Percentiles rank a stretch among this genome's conserved stretches.
Evolutionary conservation across 1,284 basidiomycete genomes (phyloP).

Genomic region (Fomitopsis pinicola): DNA sequence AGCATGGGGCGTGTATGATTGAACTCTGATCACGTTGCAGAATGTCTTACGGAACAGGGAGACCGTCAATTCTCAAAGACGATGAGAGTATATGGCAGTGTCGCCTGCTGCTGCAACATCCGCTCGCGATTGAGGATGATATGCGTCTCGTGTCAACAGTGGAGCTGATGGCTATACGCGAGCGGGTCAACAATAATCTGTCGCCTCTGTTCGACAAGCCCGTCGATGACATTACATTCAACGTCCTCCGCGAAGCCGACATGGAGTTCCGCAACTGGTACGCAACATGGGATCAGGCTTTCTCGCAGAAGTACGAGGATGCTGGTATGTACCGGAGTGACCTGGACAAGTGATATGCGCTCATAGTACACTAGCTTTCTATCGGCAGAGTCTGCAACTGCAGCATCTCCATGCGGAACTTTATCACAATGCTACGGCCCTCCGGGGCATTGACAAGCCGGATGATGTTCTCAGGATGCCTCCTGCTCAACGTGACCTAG

Average conservation of each 20-base stretch:
- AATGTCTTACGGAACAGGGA: slow-evolving; percentile 89
- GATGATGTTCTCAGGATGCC: slow-evolving; percentile 78
- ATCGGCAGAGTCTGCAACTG: slow-evolving; percentile 77
- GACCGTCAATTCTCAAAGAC: slow-evolving; percentile 87
- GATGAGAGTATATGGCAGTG: slow-evolving; percentile 87
- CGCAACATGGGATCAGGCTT: slow-evolving; percentile 70
- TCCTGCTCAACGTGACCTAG: slow-evolving; percentile 61
- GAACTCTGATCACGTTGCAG: slow-evolving; percentile 30
- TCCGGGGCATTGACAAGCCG: slow-evolving; percentile 71
- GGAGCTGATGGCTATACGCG: slow-evolving; percentile 79
- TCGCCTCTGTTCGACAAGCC: slow-evolving; percentile 59
- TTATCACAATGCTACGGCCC: slow-evolving; percentile 76
- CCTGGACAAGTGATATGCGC: neutral
- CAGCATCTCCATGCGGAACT: slow-evolving; percentile 77
- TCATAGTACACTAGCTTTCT: slow-evolving; percentile 52
- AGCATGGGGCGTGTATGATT: neutral
- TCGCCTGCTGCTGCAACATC: slow-evolving; percentile 79
- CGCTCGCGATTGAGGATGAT: slow-evolving; percentile 86
- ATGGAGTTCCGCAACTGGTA: slow-evolving; percentile 71
- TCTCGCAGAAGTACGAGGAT: slow-evolving; percentile 79
- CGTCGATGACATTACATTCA: slow-evolving; percentile 64
- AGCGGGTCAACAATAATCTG: slow-evolving; percentile 67
- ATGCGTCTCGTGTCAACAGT: slow-evolving; percentile 93
- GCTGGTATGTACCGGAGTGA: slow-evolving; percentile 46
- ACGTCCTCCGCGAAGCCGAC: slow-evolving; percentile 59